These are phyloP conservation scores for Coleophoma eucalyptorum DNA, from an alignment of 2,329 filamentous ascomycete species.

Conservation along the genomic window DNA sequence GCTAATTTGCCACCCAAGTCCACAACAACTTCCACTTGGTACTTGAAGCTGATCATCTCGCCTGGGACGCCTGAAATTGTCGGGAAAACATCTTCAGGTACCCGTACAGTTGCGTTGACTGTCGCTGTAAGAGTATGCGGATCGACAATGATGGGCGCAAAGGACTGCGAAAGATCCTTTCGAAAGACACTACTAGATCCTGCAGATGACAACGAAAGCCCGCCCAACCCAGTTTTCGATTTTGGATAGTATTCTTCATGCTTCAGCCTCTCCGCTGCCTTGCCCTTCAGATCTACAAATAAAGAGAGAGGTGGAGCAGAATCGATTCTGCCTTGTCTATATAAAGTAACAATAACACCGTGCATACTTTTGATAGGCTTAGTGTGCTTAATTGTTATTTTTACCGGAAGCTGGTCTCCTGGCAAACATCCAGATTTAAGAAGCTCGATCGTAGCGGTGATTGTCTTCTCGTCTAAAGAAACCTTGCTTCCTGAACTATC, in stretches of 20 bases:
- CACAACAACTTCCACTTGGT: constrained; percentile 88
- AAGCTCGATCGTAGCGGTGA: constrained; percentile 82
- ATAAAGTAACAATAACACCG: constrained; percentile 89
- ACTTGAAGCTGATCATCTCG: constrained; percentile 92
- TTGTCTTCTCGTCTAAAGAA: constrained; percentile 67
- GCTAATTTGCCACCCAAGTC: constrained; percentile 86
- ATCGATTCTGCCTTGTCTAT: constrained; percentile 87
- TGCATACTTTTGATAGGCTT: constrained; percentile 88
- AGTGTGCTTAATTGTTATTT: constrained; percentile 80
- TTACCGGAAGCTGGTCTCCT: constrained; percentile 78
- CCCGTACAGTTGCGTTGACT: constrained; percentile 76
- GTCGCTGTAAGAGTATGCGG: constrained; percentile 73
- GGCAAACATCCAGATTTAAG: constrained; percentile 79
- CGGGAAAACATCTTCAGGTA: constrained; percentile 88
- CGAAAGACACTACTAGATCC: constrained; percentile 90
- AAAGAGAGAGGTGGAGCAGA: constrained; percentile 55
- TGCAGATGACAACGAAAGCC: constrained; percentile 80
- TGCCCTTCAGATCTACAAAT: constrained; percentile 47
- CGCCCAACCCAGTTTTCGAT: constrained; percentile 81
- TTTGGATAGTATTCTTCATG: constrained; percentile 78
- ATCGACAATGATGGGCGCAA: constrained; percentile 84
- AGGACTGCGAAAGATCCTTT: constrained; percentile 87
- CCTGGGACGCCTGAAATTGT: constrained; percentile 88
- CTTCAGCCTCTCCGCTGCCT: constrained; percentile 64
- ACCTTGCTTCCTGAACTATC: constrained; percentile 47